Evolutionary conservation across 192 early-diverging fungal genomes (phyloP).

Genomic region (Geranomyces variabilis): DNA sequence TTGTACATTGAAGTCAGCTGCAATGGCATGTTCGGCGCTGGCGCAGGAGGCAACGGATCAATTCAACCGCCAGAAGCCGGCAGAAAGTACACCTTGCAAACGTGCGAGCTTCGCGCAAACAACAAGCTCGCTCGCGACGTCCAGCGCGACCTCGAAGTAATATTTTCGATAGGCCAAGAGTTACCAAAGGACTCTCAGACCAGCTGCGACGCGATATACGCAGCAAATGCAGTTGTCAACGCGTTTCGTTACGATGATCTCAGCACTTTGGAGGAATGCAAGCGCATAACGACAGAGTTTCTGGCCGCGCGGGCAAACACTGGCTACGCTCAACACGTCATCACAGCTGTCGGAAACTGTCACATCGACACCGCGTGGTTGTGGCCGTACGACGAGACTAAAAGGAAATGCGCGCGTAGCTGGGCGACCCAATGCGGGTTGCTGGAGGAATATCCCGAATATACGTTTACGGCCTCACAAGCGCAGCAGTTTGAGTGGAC

Average conservation of each 20-base stretch:
- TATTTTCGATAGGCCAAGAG: constrained; percentile 70
- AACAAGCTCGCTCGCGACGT: constrained; percentile 74
- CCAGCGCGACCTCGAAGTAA: constrained; percentile 75
- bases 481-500: constrained; percentile 98
- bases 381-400: constrained; percentile 98
- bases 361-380: constrained; percentile 85
- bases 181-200: constrained; percentile 71
- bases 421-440: constrained; percentile 54
- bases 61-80: constrained; percentile 73
- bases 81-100: constrained; percentile 60
- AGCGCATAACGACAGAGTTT: constrained; percentile 66
- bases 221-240: constrained; percentile 83
- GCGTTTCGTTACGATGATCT: constrained; percentile 59
- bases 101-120: constrained; percentile 70
- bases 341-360: constrained; percentile 90
- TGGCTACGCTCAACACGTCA: constrained; percentile 64
- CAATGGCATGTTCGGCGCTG: constrained; percentile 91
- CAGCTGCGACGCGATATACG: constrained; percentile 76
- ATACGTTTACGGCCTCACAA: constrained; percentile 92
- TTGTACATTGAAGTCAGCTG: constrained; percentile 91
- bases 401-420: constrained; percentile 70
- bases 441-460: constrained; percentile 87
- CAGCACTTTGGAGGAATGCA: constrained; percentile 43
- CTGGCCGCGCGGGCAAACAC: constrained; percentile 59
- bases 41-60: constrained; percentile 46